Evolutionary conservation across 129 eudicot species (phyloP).

Genomic region (Centaurea solstitialis): DNA sequence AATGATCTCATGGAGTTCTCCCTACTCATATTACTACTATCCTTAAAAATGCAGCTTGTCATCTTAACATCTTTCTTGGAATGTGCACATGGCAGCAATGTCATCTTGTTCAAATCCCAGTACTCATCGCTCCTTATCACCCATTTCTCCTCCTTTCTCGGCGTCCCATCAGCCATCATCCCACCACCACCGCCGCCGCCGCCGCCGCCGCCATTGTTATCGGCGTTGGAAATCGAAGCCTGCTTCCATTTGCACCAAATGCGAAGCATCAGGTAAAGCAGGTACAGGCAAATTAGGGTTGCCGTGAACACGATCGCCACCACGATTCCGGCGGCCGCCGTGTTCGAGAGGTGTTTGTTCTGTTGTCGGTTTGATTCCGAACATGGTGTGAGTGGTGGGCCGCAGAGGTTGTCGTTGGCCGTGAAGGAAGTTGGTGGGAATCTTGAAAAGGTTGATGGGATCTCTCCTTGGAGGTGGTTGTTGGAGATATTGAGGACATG

Average conservation of each 20-base stretch:
- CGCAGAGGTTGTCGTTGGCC: slow-evolving; percentile 66
- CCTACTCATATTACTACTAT: slow-evolving; percentile 42
- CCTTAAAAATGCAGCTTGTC: slow-evolving; percentile 44
- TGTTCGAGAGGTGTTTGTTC: slow-evolving; percentile 52
- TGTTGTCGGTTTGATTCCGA: slow-evolving; percentile 26
- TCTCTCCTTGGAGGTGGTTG: slow-evolving; percentile 67
- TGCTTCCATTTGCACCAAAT: slow-evolving; percentile 91
- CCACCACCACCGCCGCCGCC: no score
- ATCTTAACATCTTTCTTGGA: slow-evolving; percentile 34
- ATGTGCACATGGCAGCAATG: slow-evolving; percentile 36
- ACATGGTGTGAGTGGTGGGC: slow-evolving; percentile 64
- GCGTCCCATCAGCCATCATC: slow-evolving; percentile 28
- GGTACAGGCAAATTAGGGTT: slow-evolving; percentile 65
- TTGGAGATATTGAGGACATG: slow-evolving; percentile 68
- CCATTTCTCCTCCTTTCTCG: slow-evolving; percentile 62
- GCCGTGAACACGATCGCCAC: slow-evolving; percentile 85
- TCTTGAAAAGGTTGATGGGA: slow-evolving; percentile 68
- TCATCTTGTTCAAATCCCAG: slow-evolving; percentile 58
- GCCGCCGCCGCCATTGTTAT: slow-evolving; percentile 14
- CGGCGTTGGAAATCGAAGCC: slow-evolving; percentile 68
- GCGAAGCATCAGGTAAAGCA: slow-evolving; percentile 78
- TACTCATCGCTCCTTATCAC: slow-evolving; percentile 54
- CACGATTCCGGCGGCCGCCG: slow-evolving; percentile 69
- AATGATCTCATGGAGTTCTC: slow-evolving; percentile 31
- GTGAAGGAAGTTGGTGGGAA: slow-evolving; percentile 64